Percentiles rank a stretch among this genome's conserved stretches.
These are phyloP conservation scores for Geotrichum klebahnii DNA, from an alignment of 1,139 yeast genomes.

Conservation along the genomic window DNA sequence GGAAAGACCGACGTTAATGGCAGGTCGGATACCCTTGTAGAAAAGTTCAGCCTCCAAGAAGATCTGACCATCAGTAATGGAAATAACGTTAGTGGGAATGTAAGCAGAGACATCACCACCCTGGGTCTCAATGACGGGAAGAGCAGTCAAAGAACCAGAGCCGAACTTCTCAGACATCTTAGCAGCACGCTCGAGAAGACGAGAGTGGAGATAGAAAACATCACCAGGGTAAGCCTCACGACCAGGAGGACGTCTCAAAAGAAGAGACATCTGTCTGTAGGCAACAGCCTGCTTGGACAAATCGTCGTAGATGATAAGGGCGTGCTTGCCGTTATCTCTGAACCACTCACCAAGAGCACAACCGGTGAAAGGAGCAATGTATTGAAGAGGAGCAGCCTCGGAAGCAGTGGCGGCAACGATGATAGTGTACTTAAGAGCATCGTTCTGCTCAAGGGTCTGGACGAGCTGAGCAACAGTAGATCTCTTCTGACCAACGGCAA, in stretches of 20 bases:
- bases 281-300: conserved; percentile 99
- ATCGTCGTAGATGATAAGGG: conserved; percentile 95
- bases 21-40: conserved; percentile 99
- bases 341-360: conserved; percentile 99
- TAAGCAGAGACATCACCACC: conserved; percentile 99
- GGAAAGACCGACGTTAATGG: conserved; percentile 98
- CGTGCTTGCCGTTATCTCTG: conserved; percentile 99
- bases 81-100: conserved; percentile 95
- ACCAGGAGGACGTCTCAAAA: conserved; percentile 96
- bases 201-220: conserved; percentile 93
- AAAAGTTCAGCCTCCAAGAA: conserved; percentile 99
- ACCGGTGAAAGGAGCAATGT: conserved; percentile 99
- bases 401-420: conserved; percentile 99
- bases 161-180: conserved; percentile 89
- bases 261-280: conserved; percentile 97
- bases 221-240: conserved; percentile 98
- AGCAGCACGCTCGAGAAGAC: conserved; percentile 96
- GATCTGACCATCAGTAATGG: conserved; percentile 96
- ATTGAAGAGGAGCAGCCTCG: conserved; percentile 99
- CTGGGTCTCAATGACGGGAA: conserved; percentile 96
- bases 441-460: conserved; percentile 97
- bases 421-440: conserved; percentile 95
- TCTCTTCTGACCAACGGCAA: conserved; percentile 99
- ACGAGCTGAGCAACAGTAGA: conserved; percentile 99
- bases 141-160: conserved; percentile 92